Evolutionary conservation across 495 filamentous ascomycete species (phyloP).

Genomic region (Aspergillus nanangensis): DNA sequence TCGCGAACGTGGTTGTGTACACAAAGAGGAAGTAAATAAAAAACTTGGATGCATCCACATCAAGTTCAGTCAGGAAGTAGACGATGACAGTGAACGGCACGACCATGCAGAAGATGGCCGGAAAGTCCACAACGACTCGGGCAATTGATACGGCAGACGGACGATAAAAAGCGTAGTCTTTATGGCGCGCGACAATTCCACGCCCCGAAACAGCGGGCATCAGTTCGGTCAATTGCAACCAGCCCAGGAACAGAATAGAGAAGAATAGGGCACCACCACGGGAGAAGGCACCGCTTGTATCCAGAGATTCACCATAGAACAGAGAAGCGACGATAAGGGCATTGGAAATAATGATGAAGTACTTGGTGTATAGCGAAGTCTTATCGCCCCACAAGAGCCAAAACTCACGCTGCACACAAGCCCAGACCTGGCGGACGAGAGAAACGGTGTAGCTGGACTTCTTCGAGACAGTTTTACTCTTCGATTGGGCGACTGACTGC

Average conservation of each 20-base stretch:
- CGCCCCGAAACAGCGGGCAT: conserved; percentile 64
- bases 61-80: conserved; percentile 66
- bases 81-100: conserved; percentile 60
- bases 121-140: conserved; percentile 65
- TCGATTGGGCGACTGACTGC: conserved; percentile 58
- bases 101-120: conserved; percentile 59
- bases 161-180: conserved; percentile 74
- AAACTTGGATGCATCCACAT: conserved; percentile 63
- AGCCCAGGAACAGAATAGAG: conserved; percentile 70
- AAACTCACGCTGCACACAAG: conserved; percentile 69
- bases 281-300: conserved; percentile 64
- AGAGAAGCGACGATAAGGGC: conserved; percentile 71
- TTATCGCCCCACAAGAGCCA: conserved; percentile 72
- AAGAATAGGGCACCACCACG: conserved; percentile 69
- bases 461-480: conserved; percentile 63
- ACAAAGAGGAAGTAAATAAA: conserved; percentile 71
- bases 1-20: conserved; percentile 60
- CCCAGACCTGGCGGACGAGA: conserved; percentile 60
- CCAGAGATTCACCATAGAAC: conserved; percentile 61
- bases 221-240: conserved; percentile 68
- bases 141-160: conserved; percentile 69
- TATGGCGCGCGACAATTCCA: conserved; percentile 59
- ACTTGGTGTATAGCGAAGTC: conserved; percentile 68
- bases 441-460: conserved; percentile 70
- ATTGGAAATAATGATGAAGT: conserved; percentile 72